A percentile compares a stretch with the other conserved stretches of the same genome.
Conservation (phyloP, 2,329 filamentous ascomycete genomes). For the Metarhizium brunneum region DNA sequence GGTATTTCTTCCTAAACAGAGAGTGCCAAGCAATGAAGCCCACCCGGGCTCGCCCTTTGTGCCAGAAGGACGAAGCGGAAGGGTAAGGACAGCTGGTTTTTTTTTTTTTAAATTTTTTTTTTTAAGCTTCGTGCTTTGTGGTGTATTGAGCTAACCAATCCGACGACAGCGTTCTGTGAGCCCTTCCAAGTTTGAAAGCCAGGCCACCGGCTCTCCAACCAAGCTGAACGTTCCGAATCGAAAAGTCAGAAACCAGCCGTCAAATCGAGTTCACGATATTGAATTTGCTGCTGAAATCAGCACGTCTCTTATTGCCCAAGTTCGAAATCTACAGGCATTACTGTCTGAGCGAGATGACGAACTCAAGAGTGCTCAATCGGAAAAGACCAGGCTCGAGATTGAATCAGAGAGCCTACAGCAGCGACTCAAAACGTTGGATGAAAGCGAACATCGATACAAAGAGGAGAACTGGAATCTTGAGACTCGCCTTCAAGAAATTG, state of each 20-base stretch:
- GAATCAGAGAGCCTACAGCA: conserved; percentile 74
- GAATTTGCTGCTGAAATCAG: conserved; percentile 98
- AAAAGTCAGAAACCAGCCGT: conserved; percentile 82
- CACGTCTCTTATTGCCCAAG: conserved; percentile 86
- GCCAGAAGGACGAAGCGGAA: conserved; percentile 40
- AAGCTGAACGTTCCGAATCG: conserved; percentile 83
- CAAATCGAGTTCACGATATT: conserved; percentile 86
- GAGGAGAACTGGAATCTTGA: conserved; percentile 98
- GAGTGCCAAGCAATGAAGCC: conserved; percentile 62
- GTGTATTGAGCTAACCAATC: conserved; percentile 8
- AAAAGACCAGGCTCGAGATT: conserved; percentile 71
- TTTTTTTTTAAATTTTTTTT: neutral
- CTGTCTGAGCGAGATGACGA: conserved; percentile 83
- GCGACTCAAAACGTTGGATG: conserved; percentile 72
- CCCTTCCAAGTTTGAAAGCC: conserved; percentile 72
- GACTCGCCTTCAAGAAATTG: conserved; percentile 78
- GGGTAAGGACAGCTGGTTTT: conserved; percentile 32
- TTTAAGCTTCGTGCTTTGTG: neutral
- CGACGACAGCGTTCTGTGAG: conserved; percentile 53
- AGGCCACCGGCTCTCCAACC: conserved; percentile 76
- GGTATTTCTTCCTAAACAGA: conserved; percentile 78
- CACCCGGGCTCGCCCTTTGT: conserved; percentile 42
- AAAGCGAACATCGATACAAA: conserved; percentile 93
- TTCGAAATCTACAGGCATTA: conserved; percentile 78
- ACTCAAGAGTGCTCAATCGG: conserved; percentile 62